Evolutionary conservation across 345 rosid genomes (phyloP).

Genomic region (Camelina sativa): DNA sequence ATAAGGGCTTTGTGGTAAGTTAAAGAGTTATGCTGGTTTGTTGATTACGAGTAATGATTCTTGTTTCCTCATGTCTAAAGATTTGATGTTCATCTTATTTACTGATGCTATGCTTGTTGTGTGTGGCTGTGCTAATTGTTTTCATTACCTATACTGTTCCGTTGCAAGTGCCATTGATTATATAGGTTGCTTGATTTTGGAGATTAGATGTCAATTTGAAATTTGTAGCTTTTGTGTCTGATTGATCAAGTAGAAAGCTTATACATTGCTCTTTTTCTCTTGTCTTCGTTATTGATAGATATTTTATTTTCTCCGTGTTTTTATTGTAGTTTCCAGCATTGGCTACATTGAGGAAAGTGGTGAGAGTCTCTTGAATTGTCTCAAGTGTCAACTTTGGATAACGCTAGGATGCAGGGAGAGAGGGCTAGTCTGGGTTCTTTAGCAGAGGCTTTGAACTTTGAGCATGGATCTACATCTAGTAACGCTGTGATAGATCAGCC

Average conservation of each 20-base stretch:
- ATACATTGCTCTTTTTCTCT: background rate
- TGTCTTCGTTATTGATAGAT: slow-evolving; percentile 23
- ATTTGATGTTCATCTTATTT: slow-evolving; percentile 28
- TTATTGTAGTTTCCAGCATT: slow-evolving; percentile 20
- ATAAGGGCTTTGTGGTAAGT: background rate
- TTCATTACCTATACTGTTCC: background rate
- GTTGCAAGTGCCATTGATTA: slow-evolving; percentile 18
- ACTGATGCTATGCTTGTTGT: background rate
- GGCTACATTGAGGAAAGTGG: slow-evolving; percentile 25
- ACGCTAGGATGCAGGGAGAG: slow-evolving; percentile 83
- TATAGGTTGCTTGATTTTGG: slow-evolving; percentile 21
- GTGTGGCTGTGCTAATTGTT: background rate
- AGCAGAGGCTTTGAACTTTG: slow-evolving; percentile 73
- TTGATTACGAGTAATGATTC: slow-evolving; percentile 15
- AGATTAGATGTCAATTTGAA: slow-evolving; percentile 6
- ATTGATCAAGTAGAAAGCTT: background rate
- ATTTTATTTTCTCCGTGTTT: background rate
- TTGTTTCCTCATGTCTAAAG: slow-evolving; percentile 8
- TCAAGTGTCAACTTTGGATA: slow-evolving; percentile 25
- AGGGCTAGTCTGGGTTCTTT: slow-evolving; percentile 75
- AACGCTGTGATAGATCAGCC: slow-evolving; percentile 64
- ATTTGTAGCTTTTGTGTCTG: slow-evolving; percentile 12
- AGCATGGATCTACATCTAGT: slow-evolving; percentile 76
- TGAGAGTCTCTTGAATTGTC: slow-evolving; percentile 38
- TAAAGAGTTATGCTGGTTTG: slow-evolving; percentile 1